Evolutionary conservation across 495 filamentous ascomycete species (phyloP), one percentile per base, ranked within the genome.

Genomic region (Penicillium manginii): DNA sequence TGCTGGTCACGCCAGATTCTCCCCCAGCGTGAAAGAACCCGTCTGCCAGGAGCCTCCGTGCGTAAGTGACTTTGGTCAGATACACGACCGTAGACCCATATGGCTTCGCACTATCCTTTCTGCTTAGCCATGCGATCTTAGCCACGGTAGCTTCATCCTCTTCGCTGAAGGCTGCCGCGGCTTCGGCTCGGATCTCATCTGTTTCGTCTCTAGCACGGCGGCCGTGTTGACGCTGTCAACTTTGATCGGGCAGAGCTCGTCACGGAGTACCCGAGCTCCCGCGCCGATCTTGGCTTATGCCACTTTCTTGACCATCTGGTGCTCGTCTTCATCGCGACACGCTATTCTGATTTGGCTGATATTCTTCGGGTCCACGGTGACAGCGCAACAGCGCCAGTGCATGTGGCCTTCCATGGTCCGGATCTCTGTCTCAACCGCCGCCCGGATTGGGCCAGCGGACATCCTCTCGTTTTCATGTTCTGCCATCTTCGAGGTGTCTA

Each of bases 41-140:
- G 17, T 70, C 63, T 26, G 57, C 58, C 22, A 71, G 46, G 10
- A 71, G 64, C 50, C 65, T 65, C 59, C 47, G 60, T 22, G 62
- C 68, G 21, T 73, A 59, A 54, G 23, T 59, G 0, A 55, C 57
- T 61, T 66, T 74, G 8, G 70, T 74, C 0, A 73, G 55, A 50
- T 74, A 74, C 0, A 73, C 62, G 15, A 71, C 70, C 62, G 73
- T 73, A 8, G 64, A 74, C 19, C 70, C 59, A 66, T 73, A 71
- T 2, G 70, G 49, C 45, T 73, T 75, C 6, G 47, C 58, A 6
- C 1, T 39, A 4, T 73, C 63, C 59, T 69, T 72, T 1, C 45
- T 70, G 54, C 67, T 73, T n/a, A 75, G 72, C 72, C 65, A 73
- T 21, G 57, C 22, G 14, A 70, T 66, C 40, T 64, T 70, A 2